phyloP scores from a whole-genome alignment of 2,329 filamentous ascomycete genomes.

The Biscogniauxia mediterranea region DNA sequence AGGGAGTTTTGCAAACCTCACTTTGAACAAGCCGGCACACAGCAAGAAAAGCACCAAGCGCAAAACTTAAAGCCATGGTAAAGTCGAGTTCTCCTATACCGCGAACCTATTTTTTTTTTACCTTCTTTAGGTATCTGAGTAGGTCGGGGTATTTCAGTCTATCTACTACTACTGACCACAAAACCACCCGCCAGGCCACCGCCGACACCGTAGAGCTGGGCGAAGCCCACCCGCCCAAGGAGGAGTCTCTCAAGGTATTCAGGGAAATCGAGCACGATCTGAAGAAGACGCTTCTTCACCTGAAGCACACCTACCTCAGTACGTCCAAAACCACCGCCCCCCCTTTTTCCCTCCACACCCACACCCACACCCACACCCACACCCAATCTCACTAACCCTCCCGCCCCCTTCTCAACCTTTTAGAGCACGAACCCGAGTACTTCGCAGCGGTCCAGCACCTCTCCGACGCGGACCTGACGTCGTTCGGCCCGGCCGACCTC shows the following conservation, averaged over 20 bases:
- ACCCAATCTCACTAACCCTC: conserved; percentile 1
- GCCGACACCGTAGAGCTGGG: conserved; percentile 53
- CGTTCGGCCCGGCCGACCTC: conserved; percentile 40
- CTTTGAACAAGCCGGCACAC: too few species aligned
- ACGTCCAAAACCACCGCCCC: background rate
- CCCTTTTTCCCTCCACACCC: background rate
- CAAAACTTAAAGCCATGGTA: background rate
- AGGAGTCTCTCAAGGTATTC: conserved; percentile 51
- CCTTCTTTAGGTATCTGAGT: too few species aligned
- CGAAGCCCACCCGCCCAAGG: conserved; percentile 46
- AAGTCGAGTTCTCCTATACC: background rate
- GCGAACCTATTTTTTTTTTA: too few species aligned
- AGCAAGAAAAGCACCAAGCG: too few species aligned
- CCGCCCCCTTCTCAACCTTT: conserved; percentile 6
- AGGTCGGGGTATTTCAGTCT: background rate
- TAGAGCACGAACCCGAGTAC: conserved; percentile 55
- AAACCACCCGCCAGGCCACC: conserved; percentile 40
- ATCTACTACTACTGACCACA: background rate
- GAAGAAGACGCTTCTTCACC: conserved; percentile 49
- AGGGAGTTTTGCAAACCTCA: too few species aligned
- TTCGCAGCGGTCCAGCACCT: conserved; percentile 48
- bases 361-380: background rate
- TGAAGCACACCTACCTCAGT: conserved; percentile 31
- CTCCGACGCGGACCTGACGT: conserved; percentile 38
- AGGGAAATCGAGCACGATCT: conserved; percentile 48